Conservation (phyloP, 805 yeast species). For the Naumovozyma baii region DNA sequence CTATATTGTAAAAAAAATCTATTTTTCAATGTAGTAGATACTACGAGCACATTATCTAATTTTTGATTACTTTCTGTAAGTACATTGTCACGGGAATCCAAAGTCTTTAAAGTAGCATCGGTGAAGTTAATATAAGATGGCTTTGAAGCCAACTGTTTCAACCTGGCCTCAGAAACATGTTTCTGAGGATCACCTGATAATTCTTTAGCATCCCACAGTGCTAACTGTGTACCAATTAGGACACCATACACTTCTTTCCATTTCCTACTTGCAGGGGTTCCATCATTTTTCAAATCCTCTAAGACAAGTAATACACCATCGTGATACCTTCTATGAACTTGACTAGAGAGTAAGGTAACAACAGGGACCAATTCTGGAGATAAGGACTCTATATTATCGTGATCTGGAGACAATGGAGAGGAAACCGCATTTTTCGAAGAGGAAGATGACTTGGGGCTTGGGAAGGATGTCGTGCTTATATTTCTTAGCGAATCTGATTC, state of each 20-base stretch:
- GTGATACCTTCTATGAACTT: conserved; percentile 60
- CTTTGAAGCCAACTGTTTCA: conserved; percentile 51
- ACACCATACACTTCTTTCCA: conserved; percentile 95
- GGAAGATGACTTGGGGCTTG: background rate
- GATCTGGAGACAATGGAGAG: background rate
- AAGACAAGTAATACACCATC: conserved; percentile 70
- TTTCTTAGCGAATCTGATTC: background rate
- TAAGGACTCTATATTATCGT: conserved; percentile 3
- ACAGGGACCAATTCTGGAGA: conserved; percentile 49
- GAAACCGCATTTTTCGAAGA: background rate
- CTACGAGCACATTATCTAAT: conserved; percentile 69
- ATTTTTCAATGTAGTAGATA: conserved; percentile 87
- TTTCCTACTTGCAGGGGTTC: conserved; percentile 69
- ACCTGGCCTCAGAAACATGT: conserved; percentile 32
- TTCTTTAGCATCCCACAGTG: conserved; percentile 79
- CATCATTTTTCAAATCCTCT: conserved; percentile 72
- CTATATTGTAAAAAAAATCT: conserved; percentile 74
- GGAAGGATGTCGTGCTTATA: background rate
- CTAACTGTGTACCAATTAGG: conserved; percentile 80
- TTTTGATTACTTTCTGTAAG: conserved; percentile 40
- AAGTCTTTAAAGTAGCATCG: conserved; percentile 76
- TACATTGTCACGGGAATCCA: conserved; percentile 46
- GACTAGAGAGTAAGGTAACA: conserved; percentile 64
- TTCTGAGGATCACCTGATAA: conserved; percentile 33
- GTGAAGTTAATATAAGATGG: conserved; percentile 87